These are phyloP conservation scores for Aspergillus fumigatiaffinis DNA, from an alignment of 2,329 filamentous ascomycete species.

Conservation along the genomic window DNA sequence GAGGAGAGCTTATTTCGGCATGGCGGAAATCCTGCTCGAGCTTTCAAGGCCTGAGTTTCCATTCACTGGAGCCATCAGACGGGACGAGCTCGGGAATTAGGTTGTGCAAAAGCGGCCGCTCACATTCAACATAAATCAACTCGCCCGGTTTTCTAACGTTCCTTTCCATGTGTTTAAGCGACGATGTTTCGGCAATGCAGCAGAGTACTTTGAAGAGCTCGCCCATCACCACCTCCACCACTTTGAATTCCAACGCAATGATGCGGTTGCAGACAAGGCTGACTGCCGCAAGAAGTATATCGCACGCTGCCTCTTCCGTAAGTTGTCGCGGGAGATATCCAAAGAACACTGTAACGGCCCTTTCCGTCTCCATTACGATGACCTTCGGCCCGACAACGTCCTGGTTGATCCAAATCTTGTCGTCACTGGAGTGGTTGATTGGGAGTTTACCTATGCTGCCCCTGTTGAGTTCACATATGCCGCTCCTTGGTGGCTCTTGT, in stretches of 20 bases:
- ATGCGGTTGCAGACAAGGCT: slow-evolving; percentile 18
- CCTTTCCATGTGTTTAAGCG: slow-evolving; percentile 13
- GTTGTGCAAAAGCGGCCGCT: slow-evolving; percentile 15
- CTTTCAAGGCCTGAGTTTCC: slow-evolving; percentile 23
- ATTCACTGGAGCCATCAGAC: slow-evolving; percentile 20
- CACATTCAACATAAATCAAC: slow-evolving; percentile 26
- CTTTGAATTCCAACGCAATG: slow-evolving; percentile 25
- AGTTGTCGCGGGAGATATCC: slow-evolving; percentile 17
- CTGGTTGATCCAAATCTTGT: slow-evolving; percentile 16
- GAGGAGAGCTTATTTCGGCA: slow-evolving; percentile 19
- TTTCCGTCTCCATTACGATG: slow-evolving; percentile 29
- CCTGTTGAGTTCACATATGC: slow-evolving; percentile 20
- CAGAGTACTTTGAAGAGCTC: slow-evolving; percentile 25
- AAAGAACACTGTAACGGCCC: slow-evolving; percentile 17
- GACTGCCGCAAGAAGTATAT: slow-evolving; percentile 27
- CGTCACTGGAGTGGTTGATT: slow-evolving; percentile 23
- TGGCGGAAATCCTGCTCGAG: slow-evolving; percentile 24
- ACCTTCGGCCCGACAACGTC: slow-evolving; percentile 25
- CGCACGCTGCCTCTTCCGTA: slow-evolving; percentile 21
- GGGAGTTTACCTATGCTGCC: slow-evolving; percentile 26
- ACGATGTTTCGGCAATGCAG: slow-evolving; percentile 17
- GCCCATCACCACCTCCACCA: slow-evolving; percentile 24
- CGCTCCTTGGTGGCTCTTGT: slow-evolving; percentile 25
- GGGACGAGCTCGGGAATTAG: slow-evolving; percentile 12
- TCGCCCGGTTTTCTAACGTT: slow-evolving; percentile 22